Percentiles rank a stretch among this genome's conserved stretches.
phyloP scores from a whole-genome alignment of 805 yeast genomes.

The Pichia membranifaciens region DNA sequence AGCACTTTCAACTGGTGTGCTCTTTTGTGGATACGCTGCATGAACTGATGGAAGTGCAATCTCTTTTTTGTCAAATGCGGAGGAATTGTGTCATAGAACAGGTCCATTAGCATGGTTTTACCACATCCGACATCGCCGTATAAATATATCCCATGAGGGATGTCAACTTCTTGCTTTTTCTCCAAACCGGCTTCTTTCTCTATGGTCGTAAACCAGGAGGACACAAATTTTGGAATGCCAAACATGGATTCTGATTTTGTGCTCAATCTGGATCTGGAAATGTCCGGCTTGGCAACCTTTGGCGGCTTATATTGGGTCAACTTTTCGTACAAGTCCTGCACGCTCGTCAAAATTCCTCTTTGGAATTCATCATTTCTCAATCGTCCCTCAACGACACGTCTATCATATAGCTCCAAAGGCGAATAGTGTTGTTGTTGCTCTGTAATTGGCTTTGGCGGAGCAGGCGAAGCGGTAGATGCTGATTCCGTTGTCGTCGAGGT shows the following conservation, averaged over 20 bases:
- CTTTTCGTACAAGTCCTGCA: slow-evolving; percentile 53
- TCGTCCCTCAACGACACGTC: slow-evolving; percentile 33
- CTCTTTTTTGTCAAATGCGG: slow-evolving; percentile 68
- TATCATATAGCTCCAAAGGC: slow-evolving; percentile 28
- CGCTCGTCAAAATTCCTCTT: slow-evolving; percentile 57
- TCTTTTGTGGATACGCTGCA: slow-evolving; percentile 89
- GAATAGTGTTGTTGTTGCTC: slow-evolving; percentile 11
- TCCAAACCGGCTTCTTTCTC: neutral
- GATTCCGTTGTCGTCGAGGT: no score
- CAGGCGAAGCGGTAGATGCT: no score
- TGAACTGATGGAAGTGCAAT: slow-evolving; percentile 93
- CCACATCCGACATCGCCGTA: slow-evolving; percentile 99
- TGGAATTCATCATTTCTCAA: slow-evolving; percentile 76
- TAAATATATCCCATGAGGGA: slow-evolving; percentile 81
- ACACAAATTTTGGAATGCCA: slow-evolving; percentile 34
- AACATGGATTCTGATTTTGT: neutral
- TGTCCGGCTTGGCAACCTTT: slow-evolving; percentile 45
- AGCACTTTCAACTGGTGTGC: slow-evolving; percentile 65
- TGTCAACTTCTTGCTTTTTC: slow-evolving; percentile 19
- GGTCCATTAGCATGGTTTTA: slow-evolving; percentile 96
- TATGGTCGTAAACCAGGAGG: slow-evolving; percentile 24
- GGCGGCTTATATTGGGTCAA: slow-evolving; percentile 60
- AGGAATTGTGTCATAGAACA: slow-evolving; percentile 84
- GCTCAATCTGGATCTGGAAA: slow-evolving; percentile 20
- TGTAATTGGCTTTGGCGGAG: no score